These are phyloP conservation scores for Xanthoparmelia taractica DNA, from an alignment of 495 filamentous ascomycete genomes.

Conservation along the genomic window DNA sequence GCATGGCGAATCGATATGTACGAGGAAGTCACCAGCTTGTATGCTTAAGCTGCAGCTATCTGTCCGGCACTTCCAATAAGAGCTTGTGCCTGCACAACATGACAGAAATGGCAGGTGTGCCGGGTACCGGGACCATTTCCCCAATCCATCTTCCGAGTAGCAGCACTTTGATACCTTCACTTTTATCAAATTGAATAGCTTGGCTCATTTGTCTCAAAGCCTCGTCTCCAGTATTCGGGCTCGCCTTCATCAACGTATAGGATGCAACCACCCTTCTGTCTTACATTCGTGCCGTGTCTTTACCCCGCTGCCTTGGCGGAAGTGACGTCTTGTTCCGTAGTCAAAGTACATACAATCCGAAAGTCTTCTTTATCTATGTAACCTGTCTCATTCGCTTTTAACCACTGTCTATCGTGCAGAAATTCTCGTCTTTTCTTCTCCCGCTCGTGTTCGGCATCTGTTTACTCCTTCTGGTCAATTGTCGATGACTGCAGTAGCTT, in stretches of 20 bases:
- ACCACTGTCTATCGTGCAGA: neutral
- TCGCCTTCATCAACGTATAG: neutral
- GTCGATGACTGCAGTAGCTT: neutral
- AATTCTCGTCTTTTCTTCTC: neutral
- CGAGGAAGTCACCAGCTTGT: neutral
- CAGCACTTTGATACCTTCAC: too few species aligned
- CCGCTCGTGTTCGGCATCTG: too few species aligned
- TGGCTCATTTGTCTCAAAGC: neutral
- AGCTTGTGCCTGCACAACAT: neutral
- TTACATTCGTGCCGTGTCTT: slow-evolving; percentile 7
- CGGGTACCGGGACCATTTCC: too few species aligned
- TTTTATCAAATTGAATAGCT: neutral
- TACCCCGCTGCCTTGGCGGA: slow-evolving; percentile 7
- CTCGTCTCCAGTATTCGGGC: neutral
- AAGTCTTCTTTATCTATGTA: neutral
- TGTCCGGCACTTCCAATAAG: neutral
- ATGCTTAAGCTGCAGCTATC: neutral
- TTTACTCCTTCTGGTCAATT: neutral
- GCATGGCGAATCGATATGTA: neutral
- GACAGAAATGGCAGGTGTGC: slow-evolving; percentile 1
- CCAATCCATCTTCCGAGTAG: too few species aligned
- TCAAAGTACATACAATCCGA: neutral
- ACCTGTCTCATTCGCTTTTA: neutral
- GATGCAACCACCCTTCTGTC: neutral
- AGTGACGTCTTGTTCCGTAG: slow-evolving; percentile 4